Conservation (phyloP, 2,329 filamentous ascomycete species). For the Cercospora berteroae region DNA sequence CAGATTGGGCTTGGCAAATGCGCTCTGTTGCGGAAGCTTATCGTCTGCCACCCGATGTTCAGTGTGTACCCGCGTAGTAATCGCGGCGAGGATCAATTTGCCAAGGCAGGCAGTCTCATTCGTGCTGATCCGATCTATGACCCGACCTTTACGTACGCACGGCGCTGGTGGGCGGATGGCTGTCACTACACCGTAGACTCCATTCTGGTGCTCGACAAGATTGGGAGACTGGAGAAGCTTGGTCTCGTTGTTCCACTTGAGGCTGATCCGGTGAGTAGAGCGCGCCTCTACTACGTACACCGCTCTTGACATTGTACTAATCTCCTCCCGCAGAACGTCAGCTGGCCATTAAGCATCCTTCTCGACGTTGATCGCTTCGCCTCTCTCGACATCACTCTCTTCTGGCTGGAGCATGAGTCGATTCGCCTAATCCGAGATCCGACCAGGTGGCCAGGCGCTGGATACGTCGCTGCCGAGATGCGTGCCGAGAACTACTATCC, state of each 20-base stretch:
- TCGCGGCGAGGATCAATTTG: background rate
- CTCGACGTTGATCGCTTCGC: background rate
- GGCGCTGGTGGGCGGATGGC: background rate
- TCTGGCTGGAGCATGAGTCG: background rate
- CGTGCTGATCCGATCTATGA: background rate
- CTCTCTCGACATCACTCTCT: background rate
- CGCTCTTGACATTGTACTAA: background rate
- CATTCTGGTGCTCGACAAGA: background rate
- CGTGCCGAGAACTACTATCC: background rate
- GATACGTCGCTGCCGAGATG: background rate
- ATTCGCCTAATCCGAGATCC: no score
- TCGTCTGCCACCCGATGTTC: background rate
- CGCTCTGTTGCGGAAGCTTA: background rate
- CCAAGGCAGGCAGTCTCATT: background rate
- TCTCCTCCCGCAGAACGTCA: no score
- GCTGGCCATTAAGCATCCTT: background rate
- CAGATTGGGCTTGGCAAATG: background rate
- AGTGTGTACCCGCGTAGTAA: background rate
- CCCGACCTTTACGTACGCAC: background rate
- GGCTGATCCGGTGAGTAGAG: background rate
- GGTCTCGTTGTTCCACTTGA: background rate
- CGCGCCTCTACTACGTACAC: no score
- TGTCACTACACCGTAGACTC: background rate
- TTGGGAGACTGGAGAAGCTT: background rate
- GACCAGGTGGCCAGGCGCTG: no score